Base-by-base conservation (phyloP, 257 asterid species). In the Nicotiana attenuata region DNA sequence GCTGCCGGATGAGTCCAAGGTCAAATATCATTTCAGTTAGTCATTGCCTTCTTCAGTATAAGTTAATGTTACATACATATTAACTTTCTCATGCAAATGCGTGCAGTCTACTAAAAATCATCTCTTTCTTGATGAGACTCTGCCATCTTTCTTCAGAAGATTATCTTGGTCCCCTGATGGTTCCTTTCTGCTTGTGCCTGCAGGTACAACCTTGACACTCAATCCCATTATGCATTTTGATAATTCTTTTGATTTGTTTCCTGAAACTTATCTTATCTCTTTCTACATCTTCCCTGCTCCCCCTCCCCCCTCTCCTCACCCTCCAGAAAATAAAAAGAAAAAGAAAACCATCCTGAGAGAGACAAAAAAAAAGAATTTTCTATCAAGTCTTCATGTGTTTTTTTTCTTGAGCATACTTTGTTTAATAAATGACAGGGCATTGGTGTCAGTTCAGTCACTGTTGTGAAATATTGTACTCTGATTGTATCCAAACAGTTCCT, bases 121-220 rank as follows among this genome's bases (percentile, higher is more conserved):
- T 93, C 92, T 96, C 80, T 96, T 96, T 83, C 97, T 90, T 86
- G 99, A 96, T 76, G 99, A 96, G 91, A 96, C 98, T 5, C 88
- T 96, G 67, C 97, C 98, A 19, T 96, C 99, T 50, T 96, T 96
- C 89, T 96, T 94, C 81, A 92, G 98, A 87, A 93, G 99, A 89
- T 90, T 96, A 87, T 93, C 92, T 68, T 96, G 99, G 99, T 93
- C 99, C 31, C 97, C 97, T 41, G 99, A 96, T 88, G 98, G 99
- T 78, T 91, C 99, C 47, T 94, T 94, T 89, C 87, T 96, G 85
- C 91, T 96, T 82, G 94, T 90, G 65, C 99, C 99, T 81, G 96
- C 99, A 92, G 99, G 99, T 96, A 88, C 83, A 83, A 55, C 47
- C 35, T 55, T 11, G 6, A 28, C 47, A 33, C 69, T 53, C 33